A percentile compares a stretch with the other conserved stretches of the same genome.
These are phyloP conservation scores for Apiotrichum porosum DNA, from an alignment of 1,284 basidiomycete genomes.

Conservation along the genomic window DNA sequence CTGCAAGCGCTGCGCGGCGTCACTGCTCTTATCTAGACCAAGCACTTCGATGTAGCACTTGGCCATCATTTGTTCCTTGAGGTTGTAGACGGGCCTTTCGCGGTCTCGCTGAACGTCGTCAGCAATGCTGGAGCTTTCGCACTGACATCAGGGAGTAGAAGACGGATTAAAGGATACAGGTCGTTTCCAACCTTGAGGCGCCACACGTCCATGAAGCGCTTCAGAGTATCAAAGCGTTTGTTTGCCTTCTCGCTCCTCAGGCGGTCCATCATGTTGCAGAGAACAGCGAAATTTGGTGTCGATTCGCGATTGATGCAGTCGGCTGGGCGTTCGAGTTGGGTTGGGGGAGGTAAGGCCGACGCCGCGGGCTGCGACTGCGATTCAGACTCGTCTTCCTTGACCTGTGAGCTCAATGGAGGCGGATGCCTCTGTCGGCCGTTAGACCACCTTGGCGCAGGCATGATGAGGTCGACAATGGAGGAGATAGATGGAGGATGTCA, in stretches of 20 bases:
- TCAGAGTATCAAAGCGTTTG: conserved; percentile 39
- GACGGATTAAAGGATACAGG: conserved; percentile 51
- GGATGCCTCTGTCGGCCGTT: background rate
- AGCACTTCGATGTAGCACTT: conserved; percentile 85
- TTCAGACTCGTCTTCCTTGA: background rate
- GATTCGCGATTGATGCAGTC: conserved; percentile 45
- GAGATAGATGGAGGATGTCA: too few relatives aligned
- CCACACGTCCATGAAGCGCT: conserved; percentile 45
- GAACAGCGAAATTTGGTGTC: conserved; percentile 43
- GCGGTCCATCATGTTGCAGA: conserved; percentile 47
- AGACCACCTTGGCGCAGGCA: background rate
- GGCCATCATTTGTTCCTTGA: conserved; percentile 87
- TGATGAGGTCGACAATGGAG: background rate
- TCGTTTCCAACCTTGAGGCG: conserved; percentile 50
- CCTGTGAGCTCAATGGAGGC: background rate
- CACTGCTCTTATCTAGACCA: conserved; percentile 68
- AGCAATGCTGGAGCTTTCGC: too few relatives aligned
- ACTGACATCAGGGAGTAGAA: conserved; percentile 52
- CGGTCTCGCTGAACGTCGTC: conserved; percentile 68
- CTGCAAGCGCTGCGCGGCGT: conserved; percentile 69
- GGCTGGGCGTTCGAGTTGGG: conserved; percentile 40
- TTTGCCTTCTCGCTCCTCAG: conserved; percentile 39
- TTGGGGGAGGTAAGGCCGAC: conserved; percentile 12
- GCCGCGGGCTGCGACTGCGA: background rate
- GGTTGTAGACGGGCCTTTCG: conserved; percentile 78